Evolutionary conservation across 441 rosid genomes (phyloP), one percentile per base, ranked within the genome.

Genomic region (Breynia disticha): DNA sequence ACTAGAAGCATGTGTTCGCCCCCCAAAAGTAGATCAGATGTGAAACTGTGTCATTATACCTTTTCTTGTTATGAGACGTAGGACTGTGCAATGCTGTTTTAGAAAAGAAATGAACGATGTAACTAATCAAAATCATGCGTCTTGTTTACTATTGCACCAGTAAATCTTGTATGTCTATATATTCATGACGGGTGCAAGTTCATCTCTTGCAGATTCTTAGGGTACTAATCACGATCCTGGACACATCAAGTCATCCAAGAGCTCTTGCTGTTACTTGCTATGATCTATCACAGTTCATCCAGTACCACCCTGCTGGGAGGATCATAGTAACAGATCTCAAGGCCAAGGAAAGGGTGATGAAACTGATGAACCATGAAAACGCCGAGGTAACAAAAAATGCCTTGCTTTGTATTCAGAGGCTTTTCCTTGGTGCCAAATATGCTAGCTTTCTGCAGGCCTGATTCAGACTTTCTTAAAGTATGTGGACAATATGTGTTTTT

Each of bases 291-390:
- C 99, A 93, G 70, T 93, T 93, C 67, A 84, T 93, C 64, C 95
- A 93, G 65, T 56, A 74, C 63, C 97, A 93, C 76, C 86, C 95
- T 16, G 97, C 99, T 5, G 99, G 99, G 16, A 65, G 97, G 68
- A 57, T 93, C 56, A 87, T 93, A n/a, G 81, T 81, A 55, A 71
- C 82, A 8, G 96, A 89, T 72, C 96, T 89, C 62, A 93, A 85
- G 73, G 97, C 96, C 0, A 93, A 93, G 76, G 99, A 93, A 56
- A 72, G 97, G 69, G 96, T 79, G 58, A 93, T 93, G 99, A 93
- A 83, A 56, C 68, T 93, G 75, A 78, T 93, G 95, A 89, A 80
- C 77, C 94, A 89, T 10, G 96, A 93, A 62, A 93, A 79, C 35
- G 76, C 83, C 0, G 97, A 93, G 74, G 99, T 93, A 6, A 89